Base-by-base conservation (phyloP, 306 rosid species). In the Lablab purpureus region DNA sequence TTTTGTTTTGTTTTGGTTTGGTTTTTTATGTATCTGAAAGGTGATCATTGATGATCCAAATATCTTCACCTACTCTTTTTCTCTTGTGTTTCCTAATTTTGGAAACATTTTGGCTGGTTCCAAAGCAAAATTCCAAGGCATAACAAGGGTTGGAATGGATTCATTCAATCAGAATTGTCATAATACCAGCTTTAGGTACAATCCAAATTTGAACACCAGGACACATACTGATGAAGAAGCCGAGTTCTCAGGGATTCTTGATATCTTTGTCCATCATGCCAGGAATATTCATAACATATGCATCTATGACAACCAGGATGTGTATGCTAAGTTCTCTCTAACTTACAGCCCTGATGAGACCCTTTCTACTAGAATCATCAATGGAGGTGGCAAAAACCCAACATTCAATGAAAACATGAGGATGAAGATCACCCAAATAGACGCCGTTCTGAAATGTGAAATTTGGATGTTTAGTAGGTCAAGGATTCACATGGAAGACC, bases 391-490 rank as follows among this genome's bases (percentile, higher is more conserved):
- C 11, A 91, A 89, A 64, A 89, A 91, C 80, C 98, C 98, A 1
- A 90, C 86, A 23, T 93, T 93, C 87, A 87, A 91, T 23, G 90
- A 93, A 77, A 88, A 80, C 65, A 69, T 93, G 85, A 91, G 88
- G 81, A 77, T 93, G 87, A 87, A 84, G 76, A 73, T 93, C 21
- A n/a, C 90, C 15, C 94, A 91, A 30, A 76, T 22, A 10, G 93
- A 93, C 45, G 90, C 93, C 23, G 96, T 89, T 25, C 85, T 93
- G 23, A 93, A 93, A 76, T 93, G 97, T 81, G 98, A 93, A 85
- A 85, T 93, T 77, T 93, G 93, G 98, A 93, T 93, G 98, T 89
- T 85, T 59, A 93, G 98, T 79, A 88, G 97, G 76, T 82, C 87
- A 41, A 91, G 94, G 71, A 88, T 75, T 65, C 89, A 70, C 74